phyloP scores from a whole-genome alignment of 2,329 filamentous ascomycete genomes.

The Sclerotinia borealis region DNA sequence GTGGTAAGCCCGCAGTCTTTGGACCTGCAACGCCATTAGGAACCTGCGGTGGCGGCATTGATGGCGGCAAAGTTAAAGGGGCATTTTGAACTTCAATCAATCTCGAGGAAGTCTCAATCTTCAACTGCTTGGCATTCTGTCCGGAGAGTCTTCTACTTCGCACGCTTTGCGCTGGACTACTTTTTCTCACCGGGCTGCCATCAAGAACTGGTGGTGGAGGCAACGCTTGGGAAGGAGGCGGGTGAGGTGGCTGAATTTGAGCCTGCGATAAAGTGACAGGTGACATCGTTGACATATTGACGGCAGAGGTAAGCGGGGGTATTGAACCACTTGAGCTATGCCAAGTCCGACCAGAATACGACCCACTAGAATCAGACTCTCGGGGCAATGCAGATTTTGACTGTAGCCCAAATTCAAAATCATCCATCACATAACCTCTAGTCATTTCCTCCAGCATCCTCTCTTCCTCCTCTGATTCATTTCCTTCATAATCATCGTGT shows the following conservation, averaged over 20 bases:
- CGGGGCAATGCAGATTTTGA: conserved; percentile 64
- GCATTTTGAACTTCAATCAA: conserved; percentile 14
- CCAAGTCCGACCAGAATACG: conserved; percentile 69
- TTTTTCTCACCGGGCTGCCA: conserved; percentile 28
- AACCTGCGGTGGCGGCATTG: conserved; percentile 26
- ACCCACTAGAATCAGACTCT: conserved; percentile 73
- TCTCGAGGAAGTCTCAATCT: conserved; percentile 67
- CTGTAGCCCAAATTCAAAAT: conserved; percentile 69
- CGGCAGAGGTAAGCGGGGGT: conserved; percentile 65
- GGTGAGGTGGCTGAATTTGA: conserved; percentile 30
- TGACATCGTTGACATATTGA: conserved; percentile 42
- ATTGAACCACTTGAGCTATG: conserved; percentile 73
- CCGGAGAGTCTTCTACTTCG: conserved; percentile 74
- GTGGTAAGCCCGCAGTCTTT: conserved; percentile 27
- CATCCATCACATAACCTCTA: conserved; percentile 72
- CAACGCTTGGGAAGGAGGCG: conserved; percentile 34
- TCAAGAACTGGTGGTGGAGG: conserved; percentile 36
- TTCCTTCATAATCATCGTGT: conserved; percentile 57
- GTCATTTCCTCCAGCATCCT: conserved; percentile 83
- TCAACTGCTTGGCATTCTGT: conserved; percentile 73
- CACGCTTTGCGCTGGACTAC: conserved; percentile 44
- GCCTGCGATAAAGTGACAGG: conserved; percentile 26
- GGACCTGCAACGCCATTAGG: conserved; percentile 20
- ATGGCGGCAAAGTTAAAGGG: conserved; percentile 22
- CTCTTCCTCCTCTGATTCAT: conserved; percentile 66